Evolutionary conservation across 345 rosid genomes (phyloP).

Genomic region (Cardamine resedifolia): DNA sequence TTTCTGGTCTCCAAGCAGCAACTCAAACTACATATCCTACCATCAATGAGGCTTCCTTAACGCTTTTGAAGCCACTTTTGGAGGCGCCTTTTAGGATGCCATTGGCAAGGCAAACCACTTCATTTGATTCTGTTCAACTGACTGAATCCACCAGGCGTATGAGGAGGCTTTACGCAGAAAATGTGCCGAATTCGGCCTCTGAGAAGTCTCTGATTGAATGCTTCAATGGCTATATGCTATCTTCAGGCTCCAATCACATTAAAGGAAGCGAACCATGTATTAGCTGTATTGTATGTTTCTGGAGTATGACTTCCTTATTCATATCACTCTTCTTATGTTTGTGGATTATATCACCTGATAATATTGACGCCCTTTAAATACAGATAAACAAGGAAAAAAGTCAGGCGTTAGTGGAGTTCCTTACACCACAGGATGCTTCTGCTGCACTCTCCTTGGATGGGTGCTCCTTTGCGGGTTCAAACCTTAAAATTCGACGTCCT

Average conservation of each 20-base stretch:
- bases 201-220: constrained; percentile 72
- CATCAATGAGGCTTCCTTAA: constrained; percentile 45
- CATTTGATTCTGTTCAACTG: constrained; percentile 72
- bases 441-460: constrained; percentile 89
- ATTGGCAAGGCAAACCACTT: constrained; percentile 40
- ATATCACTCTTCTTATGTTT: constrained; percentile 28
- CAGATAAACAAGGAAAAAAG: constrained; percentile 82
- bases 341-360: constrained; percentile 14
- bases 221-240: constrained; percentile 63
- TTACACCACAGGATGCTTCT: constrained; percentile 93
- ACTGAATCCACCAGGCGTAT: constrained; percentile 81
- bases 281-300: constrained; percentile 80
- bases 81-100: constrained; percentile 42
- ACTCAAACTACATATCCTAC: constrained; percentile 45
- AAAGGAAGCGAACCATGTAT: constrained; percentile 81
- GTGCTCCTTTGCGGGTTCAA: constrained; percentile 55
- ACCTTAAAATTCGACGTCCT: constrained; percentile 80
- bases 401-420: constrained; percentile 91
- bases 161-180: constrained; percentile 90
- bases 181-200: constrained; percentile 73
- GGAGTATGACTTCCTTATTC: constrained; percentile 17
- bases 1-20: constrained; percentile 46
- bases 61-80: constrained; percentile 43
- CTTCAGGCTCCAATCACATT: constrained; percentile 62
- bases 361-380: constrained; percentile 28